Evolutionary conservation across 73 alveolate species (phyloP), one percentile per base, ranked within the genome.

Genomic region (Paramecium biaurelia): DNA sequence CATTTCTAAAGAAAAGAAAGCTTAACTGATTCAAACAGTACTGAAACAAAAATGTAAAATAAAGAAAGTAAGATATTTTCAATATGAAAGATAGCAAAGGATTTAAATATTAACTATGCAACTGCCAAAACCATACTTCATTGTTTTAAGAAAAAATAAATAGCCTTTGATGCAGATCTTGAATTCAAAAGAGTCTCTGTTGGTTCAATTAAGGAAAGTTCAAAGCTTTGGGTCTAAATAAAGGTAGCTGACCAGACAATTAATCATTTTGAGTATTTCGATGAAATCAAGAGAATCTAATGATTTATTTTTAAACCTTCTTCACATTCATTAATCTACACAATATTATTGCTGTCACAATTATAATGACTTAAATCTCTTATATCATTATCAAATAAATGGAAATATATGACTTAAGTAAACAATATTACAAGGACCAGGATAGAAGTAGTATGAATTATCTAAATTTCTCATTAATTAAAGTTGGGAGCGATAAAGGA

Each of bases 61-160:
- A 21, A 79, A 79, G 90, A 79, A 79, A 63, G 90, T 79, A 79
- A 63, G 41, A 63, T 63, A 63, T 3, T 30, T 63, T 63, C 47
- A 26, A 11, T 63, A 63, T 63, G 45, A 1, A 7, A 63, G 84
- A 63, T 63, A 26, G 84, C 84, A 30, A 63, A 30, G 32, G 90
- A 79, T 45, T 34, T 79, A n/a, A 45, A 79, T 20, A 79, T 79
- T 23, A 79, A 79, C 56, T 79, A 79, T 43, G 90, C 90, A 21
- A 79, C 90, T 23, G 90, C 90, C 11, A 79, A 79, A 41, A 79
- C 90, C 1, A 79, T 79, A 58, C 49, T 79, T 9, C 90, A 79
- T 79, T 42, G 63, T 21, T 79, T 38, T 34, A 38, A 45, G 18
- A 79, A 47, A 47, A 79, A 79, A 38, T 24, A 63, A 32, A 63